Evolutionary conservation across 1,284 basidiomycete genomes (phyloP), one percentile per base, ranked within the genome.

Genomic region (Agaricales sp.): DNA sequence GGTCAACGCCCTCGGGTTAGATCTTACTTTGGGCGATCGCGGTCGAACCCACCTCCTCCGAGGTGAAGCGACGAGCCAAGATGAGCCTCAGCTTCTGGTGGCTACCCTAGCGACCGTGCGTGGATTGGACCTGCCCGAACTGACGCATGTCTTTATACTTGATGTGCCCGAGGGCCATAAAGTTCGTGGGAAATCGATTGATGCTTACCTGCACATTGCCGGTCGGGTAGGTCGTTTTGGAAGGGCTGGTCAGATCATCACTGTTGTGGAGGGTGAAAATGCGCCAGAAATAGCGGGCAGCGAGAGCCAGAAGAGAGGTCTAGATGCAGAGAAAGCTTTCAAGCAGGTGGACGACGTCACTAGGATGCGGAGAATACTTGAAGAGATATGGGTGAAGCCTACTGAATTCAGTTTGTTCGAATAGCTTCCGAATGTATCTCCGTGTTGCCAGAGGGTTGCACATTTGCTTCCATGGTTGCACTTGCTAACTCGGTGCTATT

Each of bases 201-300:
- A 84, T 58, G 68, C 67, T 45, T 89, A 88, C 59, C 57, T 81
- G 54, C 86, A 89, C 57, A 64, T 82, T 49, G 78, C 82, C 2
- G 87, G 86, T n/a, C 78, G 87, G 13, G 82, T 83, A 4, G 84
- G 85, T 13, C 73, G 86, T 48, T 84, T 86, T 59, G 80, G 82
- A 41, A 67, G 73, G 46, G 65, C 62, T 35, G 82, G 83, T 16
- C 78, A 75, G 59, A 82, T 85, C 49, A 66, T 88, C 47, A 77
- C 69, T 24, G 65, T 87, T 20, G 58, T 86, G 37, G 69, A 73
- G 47, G 66, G 66, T 50, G 60, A 53, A 48, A 53, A 55, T 38
- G 39, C 13, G 19, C 6, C 6, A n/a, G 39, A n/a, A 16, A 20
- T 18, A 41, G 19, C 13, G 16, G n/a, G 11, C 8, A 35, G 30